A percentile compares a stretch with the other conserved stretches of the same genome.
Conservation (phyloP, 768 basidiomycete genomes). For the Lyophyllum shimeji region DNA sequence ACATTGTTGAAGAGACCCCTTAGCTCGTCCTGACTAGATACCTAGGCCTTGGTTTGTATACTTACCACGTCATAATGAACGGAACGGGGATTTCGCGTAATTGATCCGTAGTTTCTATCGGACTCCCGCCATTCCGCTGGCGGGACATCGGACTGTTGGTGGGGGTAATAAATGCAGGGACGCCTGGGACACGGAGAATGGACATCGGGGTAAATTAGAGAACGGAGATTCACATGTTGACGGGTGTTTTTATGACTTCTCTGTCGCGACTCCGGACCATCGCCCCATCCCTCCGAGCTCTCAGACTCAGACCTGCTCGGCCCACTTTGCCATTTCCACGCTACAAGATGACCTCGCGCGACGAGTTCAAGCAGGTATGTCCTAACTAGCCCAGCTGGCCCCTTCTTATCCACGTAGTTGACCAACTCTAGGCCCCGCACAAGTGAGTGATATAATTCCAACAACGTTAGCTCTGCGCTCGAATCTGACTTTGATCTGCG, state of each 20-base stretch:
- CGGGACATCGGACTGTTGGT: not conserved
- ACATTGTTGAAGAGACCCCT: conserved; percentile 8
- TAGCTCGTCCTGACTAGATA: not conserved
- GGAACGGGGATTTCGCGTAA: conserved; percentile 1
- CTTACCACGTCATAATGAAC: no score
- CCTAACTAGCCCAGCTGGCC: not conserved
- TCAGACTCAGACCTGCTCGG: conserved; percentile 8
- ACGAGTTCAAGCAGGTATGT: conserved; percentile 32
- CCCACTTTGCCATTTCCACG: not conserved
- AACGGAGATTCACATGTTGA: conserved; percentile 15
- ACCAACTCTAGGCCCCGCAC: conserved; percentile 29
- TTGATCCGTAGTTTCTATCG: conserved; percentile 12
- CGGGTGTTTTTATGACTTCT: conserved; percentile 17
- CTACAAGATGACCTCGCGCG: conserved; percentile 21
- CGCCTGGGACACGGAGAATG: not conserved
- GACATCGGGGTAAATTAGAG: not conserved
- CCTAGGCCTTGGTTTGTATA: no score
- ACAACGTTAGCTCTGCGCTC: conserved; percentile 15
- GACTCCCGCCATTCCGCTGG: conserved; percentile 11
- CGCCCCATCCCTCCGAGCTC: conserved; percentile 13
- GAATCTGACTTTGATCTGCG: conserved; percentile 10
- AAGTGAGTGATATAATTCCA: no score
- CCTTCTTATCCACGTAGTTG: not conserved
- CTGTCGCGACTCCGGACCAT: conserved; percentile 13
- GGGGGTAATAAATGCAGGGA: not conserved